phyloP scores from a whole-genome alignment of 495 filamentous ascomycete species.

The Trypethelium eluteriae region DNA sequence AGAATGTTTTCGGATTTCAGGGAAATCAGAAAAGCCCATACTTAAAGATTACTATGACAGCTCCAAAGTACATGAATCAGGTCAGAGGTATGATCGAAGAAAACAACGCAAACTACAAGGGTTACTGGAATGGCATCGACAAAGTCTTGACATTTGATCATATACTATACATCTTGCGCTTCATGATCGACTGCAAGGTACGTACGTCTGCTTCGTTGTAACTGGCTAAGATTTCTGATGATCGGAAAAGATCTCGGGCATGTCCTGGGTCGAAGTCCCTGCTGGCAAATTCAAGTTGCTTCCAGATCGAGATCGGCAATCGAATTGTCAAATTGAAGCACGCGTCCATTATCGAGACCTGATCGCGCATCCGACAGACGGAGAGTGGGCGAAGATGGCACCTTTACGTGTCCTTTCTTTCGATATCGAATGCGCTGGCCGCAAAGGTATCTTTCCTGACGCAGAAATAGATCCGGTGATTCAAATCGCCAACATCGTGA shows the following conservation, averaged over 20 bases:
- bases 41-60: slow-evolving; percentile 82
- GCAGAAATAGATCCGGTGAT: slow-evolving; percentile 88
- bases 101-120: slow-evolving; percentile 77
- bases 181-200: slow-evolving; percentile 93
- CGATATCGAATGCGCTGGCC: slow-evolving; percentile 97
- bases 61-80: slow-evolving; percentile 69
- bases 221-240: background rate
- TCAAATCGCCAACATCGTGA: slow-evolving; percentile 97
- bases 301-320: slow-evolving; percentile 52
- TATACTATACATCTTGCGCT: slow-evolving; percentile 88
- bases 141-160: slow-evolving; percentile 82
- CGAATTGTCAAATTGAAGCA: slow-evolving; percentile 94
- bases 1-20: slow-evolving; percentile 88
- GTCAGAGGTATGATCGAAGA: slow-evolving; percentile 65
- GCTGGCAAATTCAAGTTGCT: slow-evolving; percentile 65
- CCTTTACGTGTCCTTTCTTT: slow-evolving; percentile 88
- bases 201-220: slow-evolving; percentile 16
- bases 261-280: slow-evolving; percentile 94
- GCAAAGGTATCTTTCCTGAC: slow-evolving; percentile 95
- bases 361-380: slow-evolving; percentile 79
- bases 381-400: slow-evolving; percentile 98
- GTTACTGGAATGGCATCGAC: slow-evolving; percentile 71
- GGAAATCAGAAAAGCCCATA: slow-evolving; percentile 88
- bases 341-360: slow-evolving; percentile 70
- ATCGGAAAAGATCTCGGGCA: slow-evolving; percentile 60